Conservation (phyloP, 192 early-diverging fungal genomes). For the Rhizophagus prolifer region DNA sequence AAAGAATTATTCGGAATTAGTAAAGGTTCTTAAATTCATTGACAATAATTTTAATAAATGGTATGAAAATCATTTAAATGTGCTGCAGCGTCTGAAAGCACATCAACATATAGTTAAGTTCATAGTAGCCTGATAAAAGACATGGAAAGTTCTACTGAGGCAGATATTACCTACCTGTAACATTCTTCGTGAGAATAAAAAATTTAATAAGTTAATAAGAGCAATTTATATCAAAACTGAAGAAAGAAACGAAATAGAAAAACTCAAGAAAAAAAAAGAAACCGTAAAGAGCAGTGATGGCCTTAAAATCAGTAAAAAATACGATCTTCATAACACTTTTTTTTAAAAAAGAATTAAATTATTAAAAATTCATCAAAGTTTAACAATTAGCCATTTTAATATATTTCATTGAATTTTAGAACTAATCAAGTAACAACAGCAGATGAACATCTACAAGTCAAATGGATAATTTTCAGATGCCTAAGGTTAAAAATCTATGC, state of each 20-base stretch:
- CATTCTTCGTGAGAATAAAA: neutral
- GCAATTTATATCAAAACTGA: neutral
- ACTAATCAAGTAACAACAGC: too few relatives aligned
- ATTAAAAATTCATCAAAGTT: too few relatives aligned
- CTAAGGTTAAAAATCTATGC: too few relatives aligned
- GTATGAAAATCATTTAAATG: neutral
- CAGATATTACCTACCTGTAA: neutral
- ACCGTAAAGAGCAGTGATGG: too few relatives aligned
- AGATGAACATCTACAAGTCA: too few relatives aligned
- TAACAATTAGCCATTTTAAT: too few relatives aligned
- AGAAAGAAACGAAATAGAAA: neutral
- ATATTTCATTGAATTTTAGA: too few relatives aligned
- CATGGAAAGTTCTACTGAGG: neutral
- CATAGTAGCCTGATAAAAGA: neutral
- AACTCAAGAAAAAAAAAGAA: neutral
- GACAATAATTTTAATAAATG: neutral
- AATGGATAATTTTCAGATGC: too few relatives aligned
- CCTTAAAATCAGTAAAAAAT: too few relatives aligned
- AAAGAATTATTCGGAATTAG: neutral
- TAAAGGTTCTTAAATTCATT: neutral
- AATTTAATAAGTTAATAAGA: neutral
- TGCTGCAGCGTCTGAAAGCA: neutral
- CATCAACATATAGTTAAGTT: neutral
- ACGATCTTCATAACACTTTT: too few relatives aligned
- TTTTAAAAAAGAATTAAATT: too few relatives aligned